These are phyloP conservation scores for Jacaranda mimosifolia DNA, from an alignment of 257 asterid species.

Conservation along the genomic window DNA sequence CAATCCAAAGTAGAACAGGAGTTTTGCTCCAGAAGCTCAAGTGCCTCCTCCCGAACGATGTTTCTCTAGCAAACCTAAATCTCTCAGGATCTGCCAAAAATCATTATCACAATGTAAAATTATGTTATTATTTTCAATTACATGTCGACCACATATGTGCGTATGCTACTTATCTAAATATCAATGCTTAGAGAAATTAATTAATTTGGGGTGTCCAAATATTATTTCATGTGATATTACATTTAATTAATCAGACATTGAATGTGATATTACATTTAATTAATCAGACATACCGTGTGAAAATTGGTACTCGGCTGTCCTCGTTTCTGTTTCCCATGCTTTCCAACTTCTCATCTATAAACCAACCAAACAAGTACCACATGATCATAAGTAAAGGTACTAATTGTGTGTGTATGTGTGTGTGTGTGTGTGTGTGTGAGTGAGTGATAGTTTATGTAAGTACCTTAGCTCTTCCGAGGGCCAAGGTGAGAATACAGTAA, in stretches of 20 bases:
- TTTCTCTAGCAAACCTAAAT: constrained; percentile 91
- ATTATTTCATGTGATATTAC: background rate
- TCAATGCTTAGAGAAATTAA: too few relatives aligned
- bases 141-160: too few relatives aligned
- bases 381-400: background rate
- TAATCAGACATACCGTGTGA: constrained; percentile 61
- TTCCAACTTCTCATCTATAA: constrained; percentile 87
- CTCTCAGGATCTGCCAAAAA: constrained; percentile 76
- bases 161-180: too few relatives aligned
- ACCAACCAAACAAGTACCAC: background rate
- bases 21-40: constrained; percentile 82
- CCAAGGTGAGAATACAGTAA: constrained; percentile 73
- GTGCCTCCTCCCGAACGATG: constrained; percentile 93
- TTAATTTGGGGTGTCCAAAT: too few relatives aligned
- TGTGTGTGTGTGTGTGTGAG: too few relatives aligned
- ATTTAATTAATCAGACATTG: background rate
- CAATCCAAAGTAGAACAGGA: constrained; percentile 83
- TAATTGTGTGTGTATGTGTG: too few relatives aligned
- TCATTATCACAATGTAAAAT: background rate
- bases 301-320: constrained; percentile 74
- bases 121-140: background rate
- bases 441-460: too few relatives aligned
- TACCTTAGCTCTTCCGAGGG: constrained; percentile 84
- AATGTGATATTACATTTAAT: background rate
- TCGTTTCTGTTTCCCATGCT: constrained; percentile 84